Percentiles rank a stretch among this genome's conserved stretches.
phyloP scores from a whole-genome alignment of 805 yeast genomes.

The Metschnikowia dekortorum region DNA sequence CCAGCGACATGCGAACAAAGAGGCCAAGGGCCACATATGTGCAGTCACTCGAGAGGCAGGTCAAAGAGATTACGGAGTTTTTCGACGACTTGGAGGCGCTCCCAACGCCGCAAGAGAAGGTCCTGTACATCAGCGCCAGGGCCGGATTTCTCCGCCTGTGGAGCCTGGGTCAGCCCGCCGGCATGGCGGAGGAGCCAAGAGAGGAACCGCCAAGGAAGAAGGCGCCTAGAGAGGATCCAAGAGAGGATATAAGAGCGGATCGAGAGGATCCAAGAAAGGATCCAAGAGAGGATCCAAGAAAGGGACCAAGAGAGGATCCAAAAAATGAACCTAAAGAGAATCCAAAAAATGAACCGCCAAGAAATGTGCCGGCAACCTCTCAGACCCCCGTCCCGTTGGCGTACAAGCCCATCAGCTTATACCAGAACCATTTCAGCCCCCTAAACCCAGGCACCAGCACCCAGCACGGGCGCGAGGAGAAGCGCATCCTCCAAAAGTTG shows the following conservation, averaged over 20 bases:
- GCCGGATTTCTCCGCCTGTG: constrained; percentile 11
- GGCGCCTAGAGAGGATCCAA: no score
- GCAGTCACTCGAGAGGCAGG: constrained; percentile 36
- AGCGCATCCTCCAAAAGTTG: constrained; percentile 12
- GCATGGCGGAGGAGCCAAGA: neutral
- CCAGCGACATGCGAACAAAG: constrained; percentile 48
- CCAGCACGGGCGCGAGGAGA: constrained; percentile 11
- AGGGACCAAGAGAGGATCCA: no score
- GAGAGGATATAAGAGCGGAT: no score
- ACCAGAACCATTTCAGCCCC: constrained; percentile 29
- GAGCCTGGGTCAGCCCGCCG: constrained; percentile 24
- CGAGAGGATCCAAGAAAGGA: no score
- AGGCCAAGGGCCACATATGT: constrained; percentile 49
- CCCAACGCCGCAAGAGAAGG: constrained; percentile 18
- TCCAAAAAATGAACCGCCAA: no score
- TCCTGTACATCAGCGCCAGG: constrained; percentile 19
- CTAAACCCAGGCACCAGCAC: constrained; percentile 30
- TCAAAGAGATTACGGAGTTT: constrained; percentile 22
- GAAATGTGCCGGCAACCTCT: no score
- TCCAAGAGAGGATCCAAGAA: no score
- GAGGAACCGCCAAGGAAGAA: no score
- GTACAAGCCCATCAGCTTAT: constrained; percentile 45
- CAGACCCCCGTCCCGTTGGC: constrained; percentile 4
- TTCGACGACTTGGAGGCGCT: constrained; percentile 22
- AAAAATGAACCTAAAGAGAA: no score